Conservation (phyloP, 2,329 filamentous ascomycete species). For the Davidsoniella neocaledoniae region DNA sequence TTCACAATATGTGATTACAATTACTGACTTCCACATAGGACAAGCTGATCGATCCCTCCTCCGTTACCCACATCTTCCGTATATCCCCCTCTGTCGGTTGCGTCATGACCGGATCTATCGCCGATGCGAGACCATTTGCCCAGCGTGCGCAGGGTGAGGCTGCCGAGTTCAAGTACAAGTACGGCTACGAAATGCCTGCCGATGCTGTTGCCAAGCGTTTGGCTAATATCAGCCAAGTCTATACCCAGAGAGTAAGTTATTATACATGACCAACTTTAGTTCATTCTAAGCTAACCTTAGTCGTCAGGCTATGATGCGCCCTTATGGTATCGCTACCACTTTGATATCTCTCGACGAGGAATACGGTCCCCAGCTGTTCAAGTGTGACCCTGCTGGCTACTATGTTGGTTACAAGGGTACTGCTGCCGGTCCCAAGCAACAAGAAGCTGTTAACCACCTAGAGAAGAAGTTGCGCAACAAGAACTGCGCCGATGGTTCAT, state of each 20-base stretch:
- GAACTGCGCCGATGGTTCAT: slow-evolving; percentile 76
- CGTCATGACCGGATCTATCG: slow-evolving; percentile 97
- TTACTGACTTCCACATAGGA: slow-evolving; percentile 40
- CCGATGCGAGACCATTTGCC: slow-evolving; percentile 85
- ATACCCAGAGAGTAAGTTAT: slow-evolving; percentile 70
- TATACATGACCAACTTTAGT: neutral
- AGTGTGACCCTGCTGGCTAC: slow-evolving; percentile 95
- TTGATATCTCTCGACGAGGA: slow-evolving; percentile 89
- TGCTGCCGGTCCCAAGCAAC: slow-evolving; percentile 91
- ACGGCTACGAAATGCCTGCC: slow-evolving; percentile 97
- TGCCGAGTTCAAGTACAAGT: slow-evolving; percentile 97
- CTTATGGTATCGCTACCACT: slow-evolving; percentile 87
- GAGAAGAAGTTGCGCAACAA: slow-evolving; percentile 99
- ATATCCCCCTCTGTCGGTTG: slow-evolving; percentile 92
- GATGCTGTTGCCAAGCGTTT: slow-evolving; percentile 91
- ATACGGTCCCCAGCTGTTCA: slow-evolving; percentile 87
- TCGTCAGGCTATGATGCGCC: slow-evolving; percentile 78
- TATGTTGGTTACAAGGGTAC: slow-evolving; percentile 98
- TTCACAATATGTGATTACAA: neutral
- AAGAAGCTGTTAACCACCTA: slow-evolving; percentile 93
- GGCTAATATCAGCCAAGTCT: slow-evolving; percentile 98
- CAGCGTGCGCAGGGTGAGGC: slow-evolving; percentile 89
- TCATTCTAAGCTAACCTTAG: neutral
- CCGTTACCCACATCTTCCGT: slow-evolving; percentile 94
- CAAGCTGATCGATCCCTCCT: slow-evolving; percentile 95